Conservation (phyloP, 2,329 filamentous ascomycete genomes). For the Diaporthe ampelina region DNA sequence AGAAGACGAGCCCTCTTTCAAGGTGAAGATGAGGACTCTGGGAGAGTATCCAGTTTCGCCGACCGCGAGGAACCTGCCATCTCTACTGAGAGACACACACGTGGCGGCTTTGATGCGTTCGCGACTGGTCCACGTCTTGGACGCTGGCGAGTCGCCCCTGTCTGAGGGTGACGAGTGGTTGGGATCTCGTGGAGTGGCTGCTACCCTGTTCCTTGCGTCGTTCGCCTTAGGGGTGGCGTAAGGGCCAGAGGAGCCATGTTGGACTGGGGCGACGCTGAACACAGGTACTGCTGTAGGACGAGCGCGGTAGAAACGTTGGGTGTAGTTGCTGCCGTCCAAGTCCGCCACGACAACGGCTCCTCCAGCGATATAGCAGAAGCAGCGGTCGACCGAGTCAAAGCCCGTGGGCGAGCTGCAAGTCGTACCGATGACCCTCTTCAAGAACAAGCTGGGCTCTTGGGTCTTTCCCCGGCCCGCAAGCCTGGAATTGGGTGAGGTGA, state of each 20-base stretch:
- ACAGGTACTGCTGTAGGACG: constrained; percentile 81
- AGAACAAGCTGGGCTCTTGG: constrained; percentile 73
- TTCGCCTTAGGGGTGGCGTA: constrained; percentile 72
- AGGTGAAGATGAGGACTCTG: constrained; percentile 89
- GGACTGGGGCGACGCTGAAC: constrained; percentile 68
- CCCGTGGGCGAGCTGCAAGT: constrained; percentile 88
- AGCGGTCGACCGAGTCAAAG: constrained; percentile 84
- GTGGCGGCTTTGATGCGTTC: constrained; percentile 96
- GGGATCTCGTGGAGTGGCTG: constrained; percentile 63
- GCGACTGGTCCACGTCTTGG: constrained; percentile 86
- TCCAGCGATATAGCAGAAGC: constrained; percentile 92
- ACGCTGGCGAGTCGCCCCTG: constrained; percentile 73
- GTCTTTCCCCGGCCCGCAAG: constrained; percentile 70
- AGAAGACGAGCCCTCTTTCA: constrained; percentile 82
- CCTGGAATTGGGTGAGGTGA: constrained; percentile 71
- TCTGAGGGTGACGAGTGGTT: constrained; percentile 58
- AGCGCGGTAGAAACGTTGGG: constrained; percentile 92
- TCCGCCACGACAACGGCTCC: constrained; percentile 93
- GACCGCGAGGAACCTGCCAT: constrained; percentile 89
- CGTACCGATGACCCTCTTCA: constrained; percentile 90
- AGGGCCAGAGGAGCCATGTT: constrained; percentile 63
- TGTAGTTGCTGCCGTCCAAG: constrained; percentile 75
- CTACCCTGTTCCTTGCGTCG: constrained; percentile 72
- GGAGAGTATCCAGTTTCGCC: constrained; percentile 97
- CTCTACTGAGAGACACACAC: constrained; percentile 88